Conservation (phyloP, 2,329 filamentous ascomycete genomes). For the Penicillium occitanis region DNA sequence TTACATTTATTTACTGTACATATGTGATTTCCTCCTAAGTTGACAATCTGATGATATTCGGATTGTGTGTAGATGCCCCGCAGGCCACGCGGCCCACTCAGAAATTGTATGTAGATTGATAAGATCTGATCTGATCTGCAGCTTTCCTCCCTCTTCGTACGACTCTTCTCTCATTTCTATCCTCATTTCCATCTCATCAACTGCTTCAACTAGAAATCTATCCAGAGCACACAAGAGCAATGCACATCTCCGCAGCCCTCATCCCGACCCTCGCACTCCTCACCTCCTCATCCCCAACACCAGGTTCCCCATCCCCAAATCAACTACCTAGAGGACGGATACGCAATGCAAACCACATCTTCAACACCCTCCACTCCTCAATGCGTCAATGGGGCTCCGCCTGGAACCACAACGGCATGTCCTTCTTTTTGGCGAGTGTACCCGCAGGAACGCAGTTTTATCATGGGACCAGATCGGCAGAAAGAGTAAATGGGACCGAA, state of each 20-base stretch:
- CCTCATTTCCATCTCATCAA: background rate
- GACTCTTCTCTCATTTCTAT: background rate
- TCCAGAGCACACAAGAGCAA: background rate
- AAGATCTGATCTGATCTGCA: background rate
- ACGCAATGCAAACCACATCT: constrained; percentile 63
- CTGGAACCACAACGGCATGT: constrained; percentile 73
- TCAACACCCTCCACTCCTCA: constrained; percentile 70
- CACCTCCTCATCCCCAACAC: constrained; percentile 1
- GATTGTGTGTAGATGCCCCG: background rate
- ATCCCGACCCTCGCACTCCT: background rate
- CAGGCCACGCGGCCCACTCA: constrained; percentile 9
- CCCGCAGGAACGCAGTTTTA: constrained; percentile 66
- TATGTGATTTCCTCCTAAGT: no score
- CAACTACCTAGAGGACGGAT: background rate
- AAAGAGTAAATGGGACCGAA: constrained; percentile 57
- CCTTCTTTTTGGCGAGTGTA: constrained; percentile 65
- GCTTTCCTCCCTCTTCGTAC: background rate
- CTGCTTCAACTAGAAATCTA: background rate
- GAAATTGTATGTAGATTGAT: background rate
- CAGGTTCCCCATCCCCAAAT: background rate
- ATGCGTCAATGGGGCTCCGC: constrained; percentile 74
- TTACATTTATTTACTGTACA: no score
- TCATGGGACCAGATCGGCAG: constrained; percentile 56
- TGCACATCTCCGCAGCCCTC: background rate
- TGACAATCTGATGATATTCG: background rate